Percentiles rank a stretch among this genome's conserved stretches.
These are phyloP conservation scores for Aspergillus ustus DNA, from an alignment of 2,329 filamentous ascomycete species.

Conservation along the genomic window DNA sequence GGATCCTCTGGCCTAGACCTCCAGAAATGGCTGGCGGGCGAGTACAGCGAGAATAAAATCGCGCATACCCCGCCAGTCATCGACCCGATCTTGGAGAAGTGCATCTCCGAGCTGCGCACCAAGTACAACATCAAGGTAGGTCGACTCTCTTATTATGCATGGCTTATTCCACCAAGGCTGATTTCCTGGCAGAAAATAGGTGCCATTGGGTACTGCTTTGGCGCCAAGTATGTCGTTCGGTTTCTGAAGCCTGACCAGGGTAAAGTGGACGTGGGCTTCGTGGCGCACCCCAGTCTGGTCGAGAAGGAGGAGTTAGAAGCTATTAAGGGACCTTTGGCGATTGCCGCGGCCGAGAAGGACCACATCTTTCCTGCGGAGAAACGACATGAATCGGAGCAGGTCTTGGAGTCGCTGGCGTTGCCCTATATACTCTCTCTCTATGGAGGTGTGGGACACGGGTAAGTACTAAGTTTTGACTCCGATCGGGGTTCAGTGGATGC, in stretches of 20 bases:
- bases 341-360: constrained; percentile 56
- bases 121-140: constrained; percentile 18
- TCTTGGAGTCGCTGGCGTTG: constrained; percentile 55
- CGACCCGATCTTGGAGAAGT: constrained; percentile 54
- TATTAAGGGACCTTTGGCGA: constrained; percentile 26
- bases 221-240: constrained; percentile 55
- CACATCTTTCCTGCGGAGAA: constrained; percentile 63
- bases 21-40: constrained; percentile 51
- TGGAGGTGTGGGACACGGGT: constrained; percentile 71
- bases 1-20: constrained; percentile 54
- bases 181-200: constrained; percentile 38
- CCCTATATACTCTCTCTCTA: constrained; percentile 76
- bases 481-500: too few species aligned
- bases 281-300: constrained; percentile 28
- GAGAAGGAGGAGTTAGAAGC: constrained; percentile 21
- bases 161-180: not conserved
- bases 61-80: constrained; percentile 49
- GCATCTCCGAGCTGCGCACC: constrained; percentile 42
- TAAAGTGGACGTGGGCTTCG: constrained; percentile 24
- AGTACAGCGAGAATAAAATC: constrained; percentile 30
- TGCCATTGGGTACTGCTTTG: constrained; percentile 56
- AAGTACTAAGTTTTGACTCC: constrained; percentile 37
- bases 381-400: constrained; percentile 63
- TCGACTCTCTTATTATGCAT: not conserved
- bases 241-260: constrained; percentile 18